phyloP scores from a whole-genome alignment of 495 filamentous ascomycete species.

The Cairneyella variabilis region DNA sequence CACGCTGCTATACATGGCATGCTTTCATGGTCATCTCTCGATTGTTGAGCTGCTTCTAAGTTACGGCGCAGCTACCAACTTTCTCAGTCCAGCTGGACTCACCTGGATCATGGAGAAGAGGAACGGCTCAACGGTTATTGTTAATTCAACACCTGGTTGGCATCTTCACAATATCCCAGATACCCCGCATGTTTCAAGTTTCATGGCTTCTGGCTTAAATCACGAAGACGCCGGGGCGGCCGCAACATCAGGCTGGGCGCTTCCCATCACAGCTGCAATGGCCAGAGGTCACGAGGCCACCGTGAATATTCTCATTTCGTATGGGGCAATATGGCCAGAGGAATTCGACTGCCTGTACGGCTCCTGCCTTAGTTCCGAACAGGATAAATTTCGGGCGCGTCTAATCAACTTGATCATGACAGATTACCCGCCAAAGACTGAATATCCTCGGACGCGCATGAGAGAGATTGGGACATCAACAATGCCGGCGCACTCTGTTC shows the following conservation, averaged over 20 bases:
- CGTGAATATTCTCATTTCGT: background rate
- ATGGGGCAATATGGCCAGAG: background rate
- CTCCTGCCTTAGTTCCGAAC: background rate
- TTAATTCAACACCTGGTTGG: background rate
- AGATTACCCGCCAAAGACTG: background rate
- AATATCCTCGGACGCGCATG: background rate
- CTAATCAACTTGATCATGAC: background rate
- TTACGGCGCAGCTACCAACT: background rate
- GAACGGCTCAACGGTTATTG: background rate
- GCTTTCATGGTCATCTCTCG: background rate
- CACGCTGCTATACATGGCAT: constrained; percentile 4
- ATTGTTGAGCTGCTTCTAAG: background rate
- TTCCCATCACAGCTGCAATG: background rate
- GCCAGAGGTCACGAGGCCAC: background rate
- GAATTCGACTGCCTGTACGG: constrained; percentile 1
- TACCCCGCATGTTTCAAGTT: background rate
- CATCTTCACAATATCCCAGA: background rate
- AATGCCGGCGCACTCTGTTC: background rate
- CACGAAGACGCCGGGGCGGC: background rate
- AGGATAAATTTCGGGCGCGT: background rate
- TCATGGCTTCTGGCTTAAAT: background rate
- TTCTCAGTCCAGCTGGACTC: background rate
- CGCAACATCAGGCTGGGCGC: background rate
- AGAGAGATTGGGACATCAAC: background rate
- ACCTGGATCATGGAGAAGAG: background rate